phyloP scores from a whole-genome alignment of 148 eudicot species.

The Rheum nobile region DNA sequence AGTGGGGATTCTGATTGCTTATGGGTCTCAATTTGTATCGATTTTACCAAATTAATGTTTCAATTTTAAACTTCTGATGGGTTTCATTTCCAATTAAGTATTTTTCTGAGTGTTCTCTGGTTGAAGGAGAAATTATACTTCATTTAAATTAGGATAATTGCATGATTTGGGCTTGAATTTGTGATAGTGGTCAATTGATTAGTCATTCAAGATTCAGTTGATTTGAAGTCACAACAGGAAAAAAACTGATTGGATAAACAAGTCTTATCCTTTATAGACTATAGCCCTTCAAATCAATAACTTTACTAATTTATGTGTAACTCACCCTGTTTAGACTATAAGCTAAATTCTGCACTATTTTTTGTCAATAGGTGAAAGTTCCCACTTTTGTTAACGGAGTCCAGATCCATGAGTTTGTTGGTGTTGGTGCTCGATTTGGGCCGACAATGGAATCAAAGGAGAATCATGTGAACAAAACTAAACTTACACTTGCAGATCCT shows the following conservation, averaged over 20 bases:
- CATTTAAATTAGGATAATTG: neutral
- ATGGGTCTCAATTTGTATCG: neutral
- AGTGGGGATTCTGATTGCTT: neutral
- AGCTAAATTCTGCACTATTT: neutral
- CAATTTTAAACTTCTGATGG: neutral
- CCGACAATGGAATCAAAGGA: slow-evolving; percentile 95
- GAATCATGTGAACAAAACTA: slow-evolving; percentile 77
- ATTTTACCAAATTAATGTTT: neutral
- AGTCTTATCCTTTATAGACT: neutral
- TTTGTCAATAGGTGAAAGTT: slow-evolving; percentile 64
- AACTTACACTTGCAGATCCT: slow-evolving; percentile 78
- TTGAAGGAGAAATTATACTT: neutral
- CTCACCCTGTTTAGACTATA: neutral
- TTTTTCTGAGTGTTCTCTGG: too few relatives aligned
- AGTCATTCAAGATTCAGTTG: neutral
- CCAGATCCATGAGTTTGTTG: slow-evolving; percentile 67
- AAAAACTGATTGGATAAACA: neutral
- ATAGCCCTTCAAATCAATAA: neutral
- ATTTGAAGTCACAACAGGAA: neutral
- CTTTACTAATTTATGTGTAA: neutral
- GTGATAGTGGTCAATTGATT: neutral
- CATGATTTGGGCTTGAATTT: neutral
- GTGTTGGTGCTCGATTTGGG: slow-evolving; percentile 97
- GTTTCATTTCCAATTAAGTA: too few relatives aligned
- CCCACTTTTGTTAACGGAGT: slow-evolving; percentile 67